phyloP scores from a whole-genome alignment of 345 rosid genomes.

The Noccaea bulbosa region DNA sequence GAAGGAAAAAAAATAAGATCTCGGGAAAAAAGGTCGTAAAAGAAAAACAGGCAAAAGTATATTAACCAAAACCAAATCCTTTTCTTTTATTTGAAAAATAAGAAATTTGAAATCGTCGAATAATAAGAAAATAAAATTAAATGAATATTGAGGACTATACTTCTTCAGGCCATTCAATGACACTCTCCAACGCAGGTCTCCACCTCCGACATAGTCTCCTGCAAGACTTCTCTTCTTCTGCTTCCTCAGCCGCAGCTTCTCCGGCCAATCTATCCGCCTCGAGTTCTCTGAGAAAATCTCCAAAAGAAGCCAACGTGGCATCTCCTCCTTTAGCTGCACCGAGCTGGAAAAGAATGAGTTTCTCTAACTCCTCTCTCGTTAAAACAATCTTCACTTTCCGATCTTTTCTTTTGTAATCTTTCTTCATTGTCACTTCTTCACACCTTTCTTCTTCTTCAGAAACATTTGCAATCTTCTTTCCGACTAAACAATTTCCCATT shows the following conservation, averaged over 20 bases:
- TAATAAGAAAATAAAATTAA: conserved; percentile 9
- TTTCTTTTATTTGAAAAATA: not conserved
- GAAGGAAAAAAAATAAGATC: conserved; percentile 11
- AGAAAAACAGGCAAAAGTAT: conserved; percentile 28
- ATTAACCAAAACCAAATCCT: conserved; percentile 16
- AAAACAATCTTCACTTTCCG: conserved; percentile 44
- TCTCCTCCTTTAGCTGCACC: conserved; percentile 41
- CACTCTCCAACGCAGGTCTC: conserved; percentile 73
- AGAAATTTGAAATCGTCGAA: conserved; percentile 17
- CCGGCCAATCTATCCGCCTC: conserved; percentile 40
- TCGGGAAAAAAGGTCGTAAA: not conserved
- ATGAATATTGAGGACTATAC: conserved; percentile 18
- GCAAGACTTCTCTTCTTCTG: conserved; percentile 32
- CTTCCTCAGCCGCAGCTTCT: conserved; percentile 33
- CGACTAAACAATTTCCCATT: conserved; percentile 44
- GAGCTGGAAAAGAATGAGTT: conserved; percentile 43
- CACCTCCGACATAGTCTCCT: conserved; percentile 43
- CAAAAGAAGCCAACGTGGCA: conserved; percentile 35
- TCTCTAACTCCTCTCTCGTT: conserved; percentile 41
- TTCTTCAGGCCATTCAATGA: conserved; percentile 54
- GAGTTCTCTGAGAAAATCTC: conserved; percentile 46
- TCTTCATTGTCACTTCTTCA: conserved; percentile 33
- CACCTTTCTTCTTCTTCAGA: conserved; percentile 28
- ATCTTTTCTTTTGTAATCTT: conserved; percentile 37
- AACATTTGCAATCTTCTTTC: conserved; percentile 30